Conservation (phyloP, 164 flowering plant species). For the Litsea cubeba region DNA sequence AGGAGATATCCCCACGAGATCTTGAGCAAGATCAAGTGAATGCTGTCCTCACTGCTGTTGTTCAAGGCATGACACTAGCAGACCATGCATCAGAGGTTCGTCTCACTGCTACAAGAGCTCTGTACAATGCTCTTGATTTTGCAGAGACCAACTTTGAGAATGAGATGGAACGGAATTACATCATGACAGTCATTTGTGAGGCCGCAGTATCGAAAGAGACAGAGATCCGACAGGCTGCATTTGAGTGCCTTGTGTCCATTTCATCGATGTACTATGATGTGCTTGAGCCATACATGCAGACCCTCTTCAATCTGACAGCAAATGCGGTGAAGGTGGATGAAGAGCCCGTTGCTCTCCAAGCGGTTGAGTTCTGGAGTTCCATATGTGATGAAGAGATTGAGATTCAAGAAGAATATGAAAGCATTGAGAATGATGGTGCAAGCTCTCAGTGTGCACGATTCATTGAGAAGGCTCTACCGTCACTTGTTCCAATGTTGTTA, state of each 20-base stretch:
- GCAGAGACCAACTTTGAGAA: slow-evolving; percentile 77
- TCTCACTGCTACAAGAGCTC: slow-evolving; percentile 69
- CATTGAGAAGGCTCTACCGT: slow-evolving; percentile 62
- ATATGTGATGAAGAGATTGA: slow-evolving; percentile 81
- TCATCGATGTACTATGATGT: slow-evolving; percentile 70
- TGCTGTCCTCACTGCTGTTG: slow-evolving; percentile 74
- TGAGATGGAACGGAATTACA: slow-evolving; percentile 74
- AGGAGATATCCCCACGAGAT: slow-evolving; percentile 63
- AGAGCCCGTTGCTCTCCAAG: slow-evolving; percentile 78
- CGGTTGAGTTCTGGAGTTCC: slow-evolving; percentile 85
- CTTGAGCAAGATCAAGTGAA: slow-evolving; percentile 75
- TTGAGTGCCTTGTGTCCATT: slow-evolving; percentile 76
- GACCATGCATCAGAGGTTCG: slow-evolving; percentile 54
- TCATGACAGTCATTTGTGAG: slow-evolving; percentile 77
- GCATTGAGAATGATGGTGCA: slow-evolving; percentile 21
- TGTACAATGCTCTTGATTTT: slow-evolving; percentile 74
- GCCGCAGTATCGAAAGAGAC: slow-evolving; percentile 56
- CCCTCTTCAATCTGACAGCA: slow-evolving; percentile 64
- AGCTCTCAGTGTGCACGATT: slow-evolving; percentile 40
- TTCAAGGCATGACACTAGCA: slow-evolving; percentile 69
- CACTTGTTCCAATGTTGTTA: slow-evolving; percentile 63
- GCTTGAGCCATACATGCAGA: slow-evolving; percentile 70
- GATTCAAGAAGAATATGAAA: slow-evolving; percentile 46
- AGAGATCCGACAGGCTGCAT: slow-evolving; percentile 72
- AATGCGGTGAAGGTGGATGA: slow-evolving; percentile 67